phyloP scores from a whole-genome alignment of 1,139 yeast genomes.

The Yamadazyma sp. region DNA sequence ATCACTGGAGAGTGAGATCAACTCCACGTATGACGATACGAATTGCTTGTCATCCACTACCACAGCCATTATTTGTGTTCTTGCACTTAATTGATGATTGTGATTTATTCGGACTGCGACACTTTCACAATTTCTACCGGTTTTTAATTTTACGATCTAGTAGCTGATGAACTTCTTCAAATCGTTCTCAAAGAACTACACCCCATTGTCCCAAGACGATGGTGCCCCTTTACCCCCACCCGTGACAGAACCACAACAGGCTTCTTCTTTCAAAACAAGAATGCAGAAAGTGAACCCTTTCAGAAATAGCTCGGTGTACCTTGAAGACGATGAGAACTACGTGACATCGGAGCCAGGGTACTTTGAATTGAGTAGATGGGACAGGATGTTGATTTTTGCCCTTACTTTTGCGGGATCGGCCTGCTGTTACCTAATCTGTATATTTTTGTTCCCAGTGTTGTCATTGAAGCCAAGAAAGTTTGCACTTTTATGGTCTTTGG shows the following conservation, averaged over 20 bases:
- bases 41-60: constrained; percentile 24
- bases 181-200: constrained; percentile 28
- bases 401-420: constrained; percentile 55
- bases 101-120: too few relatives aligned
- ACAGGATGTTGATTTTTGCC: constrained; percentile 55
- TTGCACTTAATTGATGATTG: neutral
- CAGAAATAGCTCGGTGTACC: constrained; percentile 33
- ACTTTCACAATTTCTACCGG: too few relatives aligned
- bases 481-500: constrained; percentile 61
- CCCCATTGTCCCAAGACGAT: constrained; percentile 32
- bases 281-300: constrained; percentile 44
- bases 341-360: constrained; percentile 48
- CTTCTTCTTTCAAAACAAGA: constrained; percentile 27
- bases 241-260: constrained; percentile 24
- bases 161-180: constrained; percentile 40
- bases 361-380: constrained; percentile 57
- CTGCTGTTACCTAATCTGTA: constrained; percentile 54
- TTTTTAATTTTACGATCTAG: neutral
- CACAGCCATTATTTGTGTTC: constrained; percentile 6
- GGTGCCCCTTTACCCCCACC: constrained; percentile 44
- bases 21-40: constrained; percentile 35
- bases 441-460: constrained; percentile 56
- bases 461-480: constrained; percentile 58
- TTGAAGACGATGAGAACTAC: constrained; percentile 45
- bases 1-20: constrained; percentile 12